Evolutionary conservation across 352 stramenopile genomes (phyloP).

Genomic region (Elongisporangium undulatum): DNA sequence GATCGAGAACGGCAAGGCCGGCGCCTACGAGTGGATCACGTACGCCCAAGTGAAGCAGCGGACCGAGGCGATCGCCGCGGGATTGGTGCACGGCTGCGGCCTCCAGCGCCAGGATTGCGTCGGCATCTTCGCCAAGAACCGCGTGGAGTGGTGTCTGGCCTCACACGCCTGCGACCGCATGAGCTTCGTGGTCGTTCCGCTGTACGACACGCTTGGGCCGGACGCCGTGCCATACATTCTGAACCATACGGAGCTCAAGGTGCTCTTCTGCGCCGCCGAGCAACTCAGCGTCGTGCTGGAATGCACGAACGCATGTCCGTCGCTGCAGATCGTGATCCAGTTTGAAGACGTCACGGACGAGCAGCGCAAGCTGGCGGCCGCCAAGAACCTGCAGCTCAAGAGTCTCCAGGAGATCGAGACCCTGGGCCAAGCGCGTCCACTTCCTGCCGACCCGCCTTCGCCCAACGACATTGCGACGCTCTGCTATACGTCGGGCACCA

Average conservation of each 20-base stretch:
- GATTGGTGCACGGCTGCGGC: slow-evolving; percentile 21
- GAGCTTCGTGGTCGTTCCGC: slow-evolving; percentile 59
- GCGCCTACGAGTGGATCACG: slow-evolving; percentile 52
- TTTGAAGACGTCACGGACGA: slow-evolving; percentile 42
- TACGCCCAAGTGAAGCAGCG: slow-evolving; percentile 41
- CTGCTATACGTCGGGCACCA: slow-evolving; percentile 96
- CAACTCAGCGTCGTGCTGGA: slow-evolving; percentile 61
- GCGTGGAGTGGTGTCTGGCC: slow-evolving; percentile 58
- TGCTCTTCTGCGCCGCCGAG: slow-evolving; percentile 49
- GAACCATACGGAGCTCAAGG: slow-evolving; percentile 64
- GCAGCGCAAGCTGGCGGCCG: slow-evolving; percentile 14
- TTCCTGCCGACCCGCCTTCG: slow-evolving; percentile 42
- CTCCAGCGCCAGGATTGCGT: slow-evolving; percentile 47
- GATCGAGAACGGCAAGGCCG: slow-evolving; percentile 35
- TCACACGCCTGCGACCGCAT: slow-evolving; percentile 57
- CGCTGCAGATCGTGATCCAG: slow-evolving; percentile 47
- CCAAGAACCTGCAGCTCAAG: slow-evolving; percentile 33
- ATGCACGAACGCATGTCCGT: slow-evolving; percentile 41
- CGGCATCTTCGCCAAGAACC: slow-evolving; percentile 68
- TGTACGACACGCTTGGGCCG: slow-evolving; percentile 78
- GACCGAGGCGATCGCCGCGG: slow-evolving; percentile 34
- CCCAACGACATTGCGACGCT: slow-evolving; percentile 90
- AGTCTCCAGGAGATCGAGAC: slow-evolving; percentile 36
- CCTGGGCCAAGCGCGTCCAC: slow-evolving; percentile 25
- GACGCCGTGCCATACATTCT: slow-evolving; percentile 67